phyloP scores from a whole-genome alignment of 75 land plant genomes.

The Selaginella tamariscina region DNA sequence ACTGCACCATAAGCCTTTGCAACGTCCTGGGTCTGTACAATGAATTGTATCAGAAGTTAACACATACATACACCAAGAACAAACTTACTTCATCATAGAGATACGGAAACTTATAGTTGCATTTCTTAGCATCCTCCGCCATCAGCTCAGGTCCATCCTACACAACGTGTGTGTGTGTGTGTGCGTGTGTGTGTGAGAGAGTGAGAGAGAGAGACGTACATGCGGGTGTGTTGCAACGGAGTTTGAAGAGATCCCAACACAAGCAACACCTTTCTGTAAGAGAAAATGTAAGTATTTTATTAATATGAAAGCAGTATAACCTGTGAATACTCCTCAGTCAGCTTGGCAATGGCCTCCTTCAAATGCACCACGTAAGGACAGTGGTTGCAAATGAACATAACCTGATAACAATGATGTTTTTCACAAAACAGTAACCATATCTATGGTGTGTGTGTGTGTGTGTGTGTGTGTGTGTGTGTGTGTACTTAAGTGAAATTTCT shows the following conservation, averaged over 20 bases:
- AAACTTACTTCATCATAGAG: constrained; percentile 73
- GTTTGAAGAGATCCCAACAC: constrained; percentile 86
- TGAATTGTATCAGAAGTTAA: neutral
- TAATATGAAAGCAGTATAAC: constrained; percentile 17
- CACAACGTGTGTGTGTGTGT: no score
- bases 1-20: constrained; percentile 87
- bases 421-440: no score
- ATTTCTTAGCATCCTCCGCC: constrained; percentile 88
- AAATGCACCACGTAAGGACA: constrained; percentile 86
- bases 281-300: neutral
- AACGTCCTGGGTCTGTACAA: constrained; percentile 74
- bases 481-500: neutral
- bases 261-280: constrained; percentile 76
- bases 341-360: constrained; percentile 61
- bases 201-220: constrained; percentile 17
- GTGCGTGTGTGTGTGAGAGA: neutral
- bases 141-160: constrained; percentile 96
- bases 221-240: constrained; percentile 74
- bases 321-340: constrained; percentile 61
- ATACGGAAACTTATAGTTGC: constrained; percentile 75
- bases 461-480: no score
- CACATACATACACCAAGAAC: no score
- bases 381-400: constrained; percentile 93
- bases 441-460: no score
- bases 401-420: no score